Conservation (phyloP, 1,284 basidiomycete genomes). For the Pterula multifida region DNA sequence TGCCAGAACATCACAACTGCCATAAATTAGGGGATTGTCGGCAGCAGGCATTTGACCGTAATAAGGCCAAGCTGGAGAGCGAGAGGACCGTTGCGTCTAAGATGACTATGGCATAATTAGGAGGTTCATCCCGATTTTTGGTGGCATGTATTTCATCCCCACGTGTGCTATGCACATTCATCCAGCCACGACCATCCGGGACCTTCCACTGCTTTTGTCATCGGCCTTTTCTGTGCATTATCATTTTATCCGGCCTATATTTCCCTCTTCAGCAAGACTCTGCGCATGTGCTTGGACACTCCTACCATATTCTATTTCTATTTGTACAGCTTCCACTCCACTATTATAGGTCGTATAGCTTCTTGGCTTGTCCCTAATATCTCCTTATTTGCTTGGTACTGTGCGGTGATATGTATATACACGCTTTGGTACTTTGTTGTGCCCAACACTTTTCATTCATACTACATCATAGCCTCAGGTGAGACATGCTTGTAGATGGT, state of each 20-base stretch:
- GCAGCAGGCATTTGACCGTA: conserved; percentile 75
- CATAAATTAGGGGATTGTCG: conserved; percentile 69
- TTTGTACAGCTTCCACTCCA: conserved; percentile 5
- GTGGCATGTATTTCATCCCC: conserved; percentile 9
- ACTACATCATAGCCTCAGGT: conserved; percentile 9
- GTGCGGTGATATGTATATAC: no score
- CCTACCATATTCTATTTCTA: neutral
- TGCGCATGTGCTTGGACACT: conserved; percentile 1
- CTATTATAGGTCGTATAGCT: conserved; percentile 3
- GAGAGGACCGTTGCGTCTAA: conserved; percentile 78
- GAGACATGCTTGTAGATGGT: conserved; percentile 35
- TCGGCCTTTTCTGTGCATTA: neutral
- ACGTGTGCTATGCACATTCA: conserved; percentile 4
- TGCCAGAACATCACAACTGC: conserved; percentile 75
- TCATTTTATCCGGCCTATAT: neutral
- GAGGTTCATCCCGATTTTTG: neutral
- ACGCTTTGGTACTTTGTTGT: no score
- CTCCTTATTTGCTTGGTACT: neutral
- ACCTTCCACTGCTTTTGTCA: no score
- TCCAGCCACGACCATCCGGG: no score
- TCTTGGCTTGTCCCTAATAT: neutral
- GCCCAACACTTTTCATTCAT: no score
- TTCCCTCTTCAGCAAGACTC: neutral
- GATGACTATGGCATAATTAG: conserved; percentile 65
- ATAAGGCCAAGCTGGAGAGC: conserved; percentile 76